phyloP scores from a whole-genome alignment of 31 red algal species.

The Endocladia muricata region DNA sequence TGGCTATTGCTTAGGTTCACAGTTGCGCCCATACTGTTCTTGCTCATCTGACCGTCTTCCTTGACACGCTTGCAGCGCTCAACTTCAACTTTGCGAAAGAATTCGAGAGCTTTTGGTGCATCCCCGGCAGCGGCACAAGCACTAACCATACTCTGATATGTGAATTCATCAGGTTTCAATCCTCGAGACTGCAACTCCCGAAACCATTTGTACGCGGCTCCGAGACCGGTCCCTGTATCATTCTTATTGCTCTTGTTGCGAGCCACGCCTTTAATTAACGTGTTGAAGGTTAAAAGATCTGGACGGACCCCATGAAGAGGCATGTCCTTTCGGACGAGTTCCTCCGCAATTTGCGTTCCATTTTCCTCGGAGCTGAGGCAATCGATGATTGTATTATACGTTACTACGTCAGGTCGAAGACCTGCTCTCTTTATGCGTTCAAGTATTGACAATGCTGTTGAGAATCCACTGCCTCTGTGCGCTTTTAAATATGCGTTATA shows the following conservation, averaged over 20 bases:
- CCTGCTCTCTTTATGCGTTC: conserved; percentile 49
- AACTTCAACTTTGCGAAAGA: conserved; percentile 60
- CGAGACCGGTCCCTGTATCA: conserved; percentile 45
- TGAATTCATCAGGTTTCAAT: conserved; percentile 57
- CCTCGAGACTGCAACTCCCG: conserved; percentile 29
- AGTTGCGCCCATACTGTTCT: neutral
- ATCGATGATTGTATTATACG: conserved; percentile 68
- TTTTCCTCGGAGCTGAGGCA: conserved; percentile 37
- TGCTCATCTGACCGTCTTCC: conserved; percentile 1
- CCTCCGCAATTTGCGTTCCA: conserved; percentile 53
- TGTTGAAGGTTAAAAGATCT: conserved; percentile 69
- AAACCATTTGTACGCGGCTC: conserved; percentile 60
- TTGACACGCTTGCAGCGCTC: conserved; percentile 47
- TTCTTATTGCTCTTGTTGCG: conserved; percentile 30
- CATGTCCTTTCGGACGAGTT: conserved; percentile 58
- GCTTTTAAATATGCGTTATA: conserved; percentile 61
- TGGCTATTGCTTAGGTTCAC: neutral
- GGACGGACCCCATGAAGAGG: conserved; percentile 47
- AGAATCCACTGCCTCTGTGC: conserved; percentile 35
- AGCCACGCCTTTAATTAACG: conserved; percentile 67
- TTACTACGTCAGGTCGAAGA: conserved; percentile 60
- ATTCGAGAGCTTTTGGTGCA: conserved; percentile 65
- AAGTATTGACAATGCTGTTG: conserved; percentile 39
- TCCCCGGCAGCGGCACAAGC: conserved; percentile 68
- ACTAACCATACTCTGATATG: conserved; percentile 70